These are phyloP conservation scores for Pilasporangium apinafurcum DNA, from an alignment of 352 stramenopile species.

Conservation along the genomic window DNA sequence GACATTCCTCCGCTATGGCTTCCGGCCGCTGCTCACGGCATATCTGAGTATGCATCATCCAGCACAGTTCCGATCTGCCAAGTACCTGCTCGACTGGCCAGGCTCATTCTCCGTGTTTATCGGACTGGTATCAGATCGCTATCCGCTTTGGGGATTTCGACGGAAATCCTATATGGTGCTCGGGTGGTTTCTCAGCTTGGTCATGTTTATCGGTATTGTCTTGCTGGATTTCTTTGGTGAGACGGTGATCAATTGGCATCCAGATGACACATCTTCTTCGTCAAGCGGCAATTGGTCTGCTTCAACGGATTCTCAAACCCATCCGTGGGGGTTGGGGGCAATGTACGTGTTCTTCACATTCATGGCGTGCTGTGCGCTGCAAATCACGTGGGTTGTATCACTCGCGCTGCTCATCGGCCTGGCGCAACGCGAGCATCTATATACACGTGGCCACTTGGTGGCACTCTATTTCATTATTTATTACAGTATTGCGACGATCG, in stretches of 20 bases:
- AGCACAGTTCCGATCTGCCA: slow-evolving; percentile 18
- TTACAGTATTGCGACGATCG: slow-evolving; percentile 19
- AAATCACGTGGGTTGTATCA: slow-evolving; percentile 33
- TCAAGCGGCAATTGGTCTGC: slow-evolving; percentile 6
- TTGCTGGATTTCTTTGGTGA: slow-evolving; percentile 7
- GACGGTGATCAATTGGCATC: slow-evolving; percentile 8
- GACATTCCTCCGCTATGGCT: slow-evolving; percentile 24
- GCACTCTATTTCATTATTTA: slow-evolving; percentile 32
- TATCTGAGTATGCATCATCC: slow-evolving; percentile 30
- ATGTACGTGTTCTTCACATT: slow-evolving; percentile 27
- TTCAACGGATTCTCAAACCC: slow-evolving; percentile 4
- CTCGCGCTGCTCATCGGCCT: slow-evolving; percentile 42
- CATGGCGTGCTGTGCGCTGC: slow-evolving; percentile 19
- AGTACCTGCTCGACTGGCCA: slow-evolving; percentile 54
- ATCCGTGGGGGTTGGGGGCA: slow-evolving; percentile 7
- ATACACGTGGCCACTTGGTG: slow-evolving; percentile 37
- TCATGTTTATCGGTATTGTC: slow-evolving; percentile 15
- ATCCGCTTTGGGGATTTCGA: slow-evolving; percentile 69
- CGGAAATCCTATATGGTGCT: slow-evolving; percentile 86
- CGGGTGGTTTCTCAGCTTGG: slow-evolving; percentile 38
- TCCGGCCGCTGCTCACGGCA: slow-evolving; percentile 35
- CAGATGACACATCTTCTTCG: slow-evolving; percentile 4
- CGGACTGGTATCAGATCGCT: slow-evolving; percentile 79
- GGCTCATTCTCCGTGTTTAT: slow-evolving; percentile 77
- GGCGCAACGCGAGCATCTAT: slow-evolving; percentile 42